A percentile compares a stretch with the other conserved stretches of the same genome.
Conservation (phyloP, 805 yeast genomes). For the Ogataea pilisensis region DNA sequence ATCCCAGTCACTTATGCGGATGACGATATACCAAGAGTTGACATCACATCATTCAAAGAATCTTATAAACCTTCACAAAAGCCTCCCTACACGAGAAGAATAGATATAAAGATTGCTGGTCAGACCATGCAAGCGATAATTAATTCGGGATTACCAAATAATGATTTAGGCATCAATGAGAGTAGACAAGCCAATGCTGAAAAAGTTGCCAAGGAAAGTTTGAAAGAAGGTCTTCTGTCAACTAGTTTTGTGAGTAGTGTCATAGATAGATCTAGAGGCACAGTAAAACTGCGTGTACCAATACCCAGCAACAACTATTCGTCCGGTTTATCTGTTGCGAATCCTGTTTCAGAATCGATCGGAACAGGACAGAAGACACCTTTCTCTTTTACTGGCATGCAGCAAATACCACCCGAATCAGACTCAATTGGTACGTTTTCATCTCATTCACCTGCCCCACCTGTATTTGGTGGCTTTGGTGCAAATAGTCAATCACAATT, state of each 20-base stretch:
- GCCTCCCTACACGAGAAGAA: conserved; percentile 41
- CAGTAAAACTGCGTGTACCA: neutral
- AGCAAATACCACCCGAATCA: no score
- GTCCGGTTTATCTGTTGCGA: no score
- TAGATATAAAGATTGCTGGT: conserved; percentile 37
- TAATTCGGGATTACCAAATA: conserved; percentile 32
- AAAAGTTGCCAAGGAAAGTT: conserved; percentile 20
- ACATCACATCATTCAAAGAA: conserved; percentile 39
- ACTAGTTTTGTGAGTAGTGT: conserved; percentile 7
- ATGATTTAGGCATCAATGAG: conserved; percentile 11
- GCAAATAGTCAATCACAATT: no score
- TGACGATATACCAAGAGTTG: conserved; percentile 32
- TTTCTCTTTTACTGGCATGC: no score
- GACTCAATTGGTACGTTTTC: no score
- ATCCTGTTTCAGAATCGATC: neutral
- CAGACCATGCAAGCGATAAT: conserved; percentile 33
- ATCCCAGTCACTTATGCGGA: conserved; percentile 38
- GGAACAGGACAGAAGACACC: neutral
- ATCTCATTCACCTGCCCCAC: no score
- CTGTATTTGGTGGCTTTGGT: no score
- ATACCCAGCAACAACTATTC: neutral
- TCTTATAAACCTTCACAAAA: conserved; percentile 30
- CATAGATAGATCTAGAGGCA: conserved; percentile 1
- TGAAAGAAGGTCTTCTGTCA: conserved; percentile 13
- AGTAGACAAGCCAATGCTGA: conserved; percentile 11